Evolutionary conservation across 108 stramenopile genomes (phyloP).

Genomic region (Pseudonitzschia delicatissima): DNA sequence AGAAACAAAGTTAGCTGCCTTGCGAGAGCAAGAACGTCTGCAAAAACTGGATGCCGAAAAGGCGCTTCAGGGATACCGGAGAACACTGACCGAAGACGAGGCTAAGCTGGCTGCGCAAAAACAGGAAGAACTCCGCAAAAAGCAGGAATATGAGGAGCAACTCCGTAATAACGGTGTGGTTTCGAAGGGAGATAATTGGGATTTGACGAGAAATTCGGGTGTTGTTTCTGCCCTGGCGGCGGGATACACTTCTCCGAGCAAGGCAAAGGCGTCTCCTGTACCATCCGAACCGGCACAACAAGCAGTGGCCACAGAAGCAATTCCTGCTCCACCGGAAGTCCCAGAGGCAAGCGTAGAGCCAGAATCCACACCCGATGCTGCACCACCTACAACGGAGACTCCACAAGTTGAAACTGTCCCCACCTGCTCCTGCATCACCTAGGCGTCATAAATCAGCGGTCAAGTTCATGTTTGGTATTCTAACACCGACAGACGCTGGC

Average conservation of each 20-base stretch:
- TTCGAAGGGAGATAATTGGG: neutral
- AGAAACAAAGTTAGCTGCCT: slow-evolving; percentile 18
- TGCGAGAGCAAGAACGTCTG: slow-evolving; percentile 26
- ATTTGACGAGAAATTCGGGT: neutral
- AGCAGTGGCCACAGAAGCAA: neutral
- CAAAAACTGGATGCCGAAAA: slow-evolving; percentile 24
- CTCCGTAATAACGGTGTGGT: slow-evolving; percentile 10
- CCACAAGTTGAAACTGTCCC: neutral
- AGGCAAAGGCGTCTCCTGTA: too few species aligned
- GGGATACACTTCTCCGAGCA: neutral
- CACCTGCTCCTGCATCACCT: neutral
- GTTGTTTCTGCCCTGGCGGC: slow-evolving; percentile 22
- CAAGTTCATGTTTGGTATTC: slow-evolving; percentile 26
- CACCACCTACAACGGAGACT: neutral
- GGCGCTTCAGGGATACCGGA: slow-evolving; percentile 19
- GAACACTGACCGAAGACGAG: slow-evolving; percentile 23
- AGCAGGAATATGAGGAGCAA: slow-evolving; percentile 15
- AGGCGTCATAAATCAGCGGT: neutral
- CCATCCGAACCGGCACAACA: too few species aligned
- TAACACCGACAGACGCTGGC: neutral
- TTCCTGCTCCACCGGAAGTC: neutral
- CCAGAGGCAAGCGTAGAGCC: neutral
- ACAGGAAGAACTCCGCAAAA: slow-evolving; percentile 25
- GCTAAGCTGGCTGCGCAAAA: slow-evolving; percentile 18
- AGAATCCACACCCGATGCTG: neutral